phyloP scores from a whole-genome alignment of 2,329 filamentous ascomycete species.

The Coniochaeta pulveracea region DNA sequence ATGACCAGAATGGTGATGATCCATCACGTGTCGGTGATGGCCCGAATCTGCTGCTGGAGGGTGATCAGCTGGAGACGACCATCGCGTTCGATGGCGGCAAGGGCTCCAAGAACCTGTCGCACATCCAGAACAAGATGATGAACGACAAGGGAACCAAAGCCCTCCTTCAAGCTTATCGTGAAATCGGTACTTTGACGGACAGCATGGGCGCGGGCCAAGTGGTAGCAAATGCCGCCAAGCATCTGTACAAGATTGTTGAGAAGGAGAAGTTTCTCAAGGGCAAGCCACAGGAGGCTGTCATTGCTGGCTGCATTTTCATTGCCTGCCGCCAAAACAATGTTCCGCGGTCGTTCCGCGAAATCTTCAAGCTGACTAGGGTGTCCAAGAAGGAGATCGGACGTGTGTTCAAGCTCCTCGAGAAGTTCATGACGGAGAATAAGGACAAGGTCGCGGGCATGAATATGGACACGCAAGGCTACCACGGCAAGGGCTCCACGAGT shows the following conservation, averaged over 20 bases:
- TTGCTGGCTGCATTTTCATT: slow-evolving; percentile 95
- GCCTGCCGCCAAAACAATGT: slow-evolving; percentile 84
- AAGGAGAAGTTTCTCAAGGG: slow-evolving; percentile 91
- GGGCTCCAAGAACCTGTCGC: slow-evolving; percentile 62
- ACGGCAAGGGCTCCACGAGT: slow-evolving; percentile 64
- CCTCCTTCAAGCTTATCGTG: slow-evolving; percentile 74
- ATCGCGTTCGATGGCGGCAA: slow-evolving; percentile 72
- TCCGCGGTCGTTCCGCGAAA: slow-evolving; percentile 85
- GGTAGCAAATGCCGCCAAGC: slow-evolving; percentile 82
- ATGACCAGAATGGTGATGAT: slow-evolving; percentile 92
- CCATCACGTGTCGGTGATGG: slow-evolving; percentile 96
- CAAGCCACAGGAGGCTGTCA: slow-evolving; percentile 86
- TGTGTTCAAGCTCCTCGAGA: slow-evolving; percentile 87
- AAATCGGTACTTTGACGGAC: slow-evolving; percentile 82
- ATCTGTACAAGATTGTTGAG: slow-evolving; percentile 89
- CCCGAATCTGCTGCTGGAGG: slow-evolving; percentile 79
- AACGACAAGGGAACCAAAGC: slow-evolving; percentile 19
- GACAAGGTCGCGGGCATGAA: slow-evolving; percentile 41
- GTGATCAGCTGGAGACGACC: slow-evolving; percentile 76
- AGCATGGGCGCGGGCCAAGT: slow-evolving; percentile 69
- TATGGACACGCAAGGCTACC: slow-evolving; percentile 49
- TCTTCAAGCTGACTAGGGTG: slow-evolving; percentile 85
- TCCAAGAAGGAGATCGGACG: slow-evolving; percentile 95
- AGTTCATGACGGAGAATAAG: slow-evolving; percentile 69
- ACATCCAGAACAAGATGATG: slow-evolving; percentile 56